Evolutionary conservation across 208 protist genomes (phyloP).

Genomic region (Wallacemonas collosoma): DNA sequence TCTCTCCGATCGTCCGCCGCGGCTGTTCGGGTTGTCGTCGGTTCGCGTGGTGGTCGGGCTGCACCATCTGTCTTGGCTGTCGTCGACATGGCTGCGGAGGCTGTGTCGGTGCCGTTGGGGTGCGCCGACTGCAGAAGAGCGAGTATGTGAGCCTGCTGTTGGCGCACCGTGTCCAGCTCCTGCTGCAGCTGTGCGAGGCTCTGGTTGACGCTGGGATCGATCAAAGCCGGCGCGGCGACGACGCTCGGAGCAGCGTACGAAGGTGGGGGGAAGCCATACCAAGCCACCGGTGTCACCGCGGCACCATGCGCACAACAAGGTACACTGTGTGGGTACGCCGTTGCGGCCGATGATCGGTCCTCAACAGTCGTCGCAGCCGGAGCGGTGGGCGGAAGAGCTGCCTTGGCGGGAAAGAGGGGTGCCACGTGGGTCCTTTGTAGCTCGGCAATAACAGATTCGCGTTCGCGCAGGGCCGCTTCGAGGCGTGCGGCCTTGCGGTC

Average conservation of each 20-base stretch:
- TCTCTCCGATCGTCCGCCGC: not conserved
- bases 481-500: constrained; percentile 1
- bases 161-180: constrained; percentile 23
- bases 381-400: no score
- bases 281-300: not conserved
- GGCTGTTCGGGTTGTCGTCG: not conserved
- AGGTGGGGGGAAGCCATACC: not conserved
- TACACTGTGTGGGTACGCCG: not conserved
- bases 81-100: constrained; percentile 15
- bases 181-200: constrained; percentile 5
- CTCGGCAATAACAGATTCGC: not conserved
- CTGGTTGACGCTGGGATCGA: not conserved
- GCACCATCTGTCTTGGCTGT: not conserved
- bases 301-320: not conserved
- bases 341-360: no score
- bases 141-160: constrained; percentile 23
- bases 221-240: not conserved
- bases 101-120: not conserved
- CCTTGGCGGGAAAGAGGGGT: no score
- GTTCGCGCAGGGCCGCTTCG: not conserved
- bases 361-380: no score
- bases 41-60: no score
- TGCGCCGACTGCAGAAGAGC: not conserved
- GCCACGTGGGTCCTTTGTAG: not conserved
- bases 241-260: not conserved